phyloP scores from a whole-genome alignment of 805 yeast genomes.

The Torulaspora quercuum region DNA sequence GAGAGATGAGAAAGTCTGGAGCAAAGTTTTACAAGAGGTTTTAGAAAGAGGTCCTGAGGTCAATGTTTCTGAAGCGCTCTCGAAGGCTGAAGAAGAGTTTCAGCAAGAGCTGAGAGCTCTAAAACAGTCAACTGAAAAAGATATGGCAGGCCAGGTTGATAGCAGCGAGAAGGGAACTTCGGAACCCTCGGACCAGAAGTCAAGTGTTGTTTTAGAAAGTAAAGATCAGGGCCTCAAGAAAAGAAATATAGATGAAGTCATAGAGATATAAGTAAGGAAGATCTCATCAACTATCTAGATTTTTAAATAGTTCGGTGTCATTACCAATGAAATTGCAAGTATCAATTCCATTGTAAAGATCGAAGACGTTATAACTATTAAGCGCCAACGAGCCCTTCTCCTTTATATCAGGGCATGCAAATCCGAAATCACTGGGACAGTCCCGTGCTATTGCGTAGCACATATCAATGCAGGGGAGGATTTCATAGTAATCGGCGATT shows the following conservation, averaged over 20 bases:
- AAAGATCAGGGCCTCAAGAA: slow-evolving; percentile 9
- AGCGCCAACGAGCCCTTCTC: slow-evolving; percentile 19
- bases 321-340: slow-evolving; percentile 45
- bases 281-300: background rate
- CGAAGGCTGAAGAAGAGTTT: slow-evolving; percentile 29
- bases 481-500: slow-evolving; percentile 60
- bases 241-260: slow-evolving; percentile 18
- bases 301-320: slow-evolving; percentile 14
- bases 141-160: slow-evolving; percentile 5
- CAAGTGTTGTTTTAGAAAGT: background rate
- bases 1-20: slow-evolving; percentile 65
- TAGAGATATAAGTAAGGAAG: background rate
- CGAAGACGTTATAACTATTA: slow-evolving; percentile 34
- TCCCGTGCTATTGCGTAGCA: slow-evolving; percentile 76
- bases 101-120: slow-evolving; percentile 8
- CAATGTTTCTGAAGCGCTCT: slow-evolving; percentile 42
- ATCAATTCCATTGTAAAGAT: slow-evolving; percentile 21
- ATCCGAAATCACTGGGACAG: slow-evolving; percentile 77
- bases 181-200: background rate
- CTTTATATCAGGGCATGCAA: slow-evolving; percentile 60
- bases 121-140: slow-evolving; percentile 5
- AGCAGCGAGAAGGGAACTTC: background rate
- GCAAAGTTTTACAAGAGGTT: slow-evolving; percentile 54
- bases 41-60: slow-evolving; percentile 45
- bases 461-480: slow-evolving; percentile 79